Conservation (phyloP, 2,329 filamentous ascomycete species). For the Stachybotrys chartarum region DNA sequence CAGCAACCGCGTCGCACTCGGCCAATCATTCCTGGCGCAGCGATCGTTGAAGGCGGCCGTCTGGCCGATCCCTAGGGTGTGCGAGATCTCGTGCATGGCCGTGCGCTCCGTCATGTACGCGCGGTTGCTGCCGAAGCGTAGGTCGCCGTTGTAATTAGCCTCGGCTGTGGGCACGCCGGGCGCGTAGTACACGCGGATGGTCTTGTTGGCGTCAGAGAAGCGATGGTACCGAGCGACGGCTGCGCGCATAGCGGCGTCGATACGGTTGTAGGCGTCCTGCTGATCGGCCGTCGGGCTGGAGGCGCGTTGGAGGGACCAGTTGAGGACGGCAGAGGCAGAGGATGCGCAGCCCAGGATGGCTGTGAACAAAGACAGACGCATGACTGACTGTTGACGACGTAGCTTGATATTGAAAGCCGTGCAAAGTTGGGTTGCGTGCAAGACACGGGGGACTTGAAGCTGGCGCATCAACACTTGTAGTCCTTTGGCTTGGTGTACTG, state of each 20-base stretch:
- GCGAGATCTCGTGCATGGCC: slow-evolving; percentile 39
- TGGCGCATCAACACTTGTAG: too few relatives aligned
- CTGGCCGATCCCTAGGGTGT: slow-evolving; percentile 40
- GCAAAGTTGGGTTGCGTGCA: too few relatives aligned
- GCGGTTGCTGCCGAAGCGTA: slow-evolving; percentile 38
- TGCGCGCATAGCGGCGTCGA: slow-evolving; percentile 31
- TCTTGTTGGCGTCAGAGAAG: slow-evolving; percentile 26
- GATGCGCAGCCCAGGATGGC: slow-evolving; percentile 20
- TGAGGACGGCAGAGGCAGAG: slow-evolving; percentile 27
- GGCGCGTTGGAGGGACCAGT: slow-evolving; percentile 27
- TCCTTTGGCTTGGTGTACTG: too few relatives aligned
- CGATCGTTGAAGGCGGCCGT: slow-evolving; percentile 28
- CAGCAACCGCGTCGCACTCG: slow-evolving; percentile 30
- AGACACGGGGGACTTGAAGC: too few relatives aligned
- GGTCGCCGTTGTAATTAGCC: slow-evolving; percentile 35
- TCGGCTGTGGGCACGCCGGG: slow-evolving; percentile 38
- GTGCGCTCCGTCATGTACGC: slow-evolving; percentile 41
- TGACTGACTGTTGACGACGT: slow-evolving; percentile 7
- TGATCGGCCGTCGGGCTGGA: slow-evolving; percentile 34
- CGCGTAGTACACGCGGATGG: slow-evolving; percentile 30
- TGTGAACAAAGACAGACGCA: slow-evolving; percentile 25
- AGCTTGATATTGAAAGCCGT: too few relatives aligned
- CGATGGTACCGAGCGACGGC: slow-evolving; percentile 32
- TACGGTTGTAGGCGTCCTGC: slow-evolving; percentile 33
- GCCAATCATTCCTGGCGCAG: slow-evolving; percentile 34